Conservation (phyloP, 2,329 filamentous ascomycete genomes). For the Ampelomyces quisqualis region DNA sequence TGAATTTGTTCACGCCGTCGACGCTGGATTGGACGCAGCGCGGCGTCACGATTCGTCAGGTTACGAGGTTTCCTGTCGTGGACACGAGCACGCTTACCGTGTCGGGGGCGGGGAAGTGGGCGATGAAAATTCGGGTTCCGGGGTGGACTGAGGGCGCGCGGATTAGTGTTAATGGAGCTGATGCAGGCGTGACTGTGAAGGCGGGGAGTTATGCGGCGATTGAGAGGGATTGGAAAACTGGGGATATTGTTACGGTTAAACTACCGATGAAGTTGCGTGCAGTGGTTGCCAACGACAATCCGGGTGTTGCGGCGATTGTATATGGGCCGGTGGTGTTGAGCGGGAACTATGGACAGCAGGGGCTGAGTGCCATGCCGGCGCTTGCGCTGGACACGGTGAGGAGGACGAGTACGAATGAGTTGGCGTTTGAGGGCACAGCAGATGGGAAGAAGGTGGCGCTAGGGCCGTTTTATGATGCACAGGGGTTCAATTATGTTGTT, state of each 20-base stretch:
- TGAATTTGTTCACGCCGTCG: conserved; percentile 55
- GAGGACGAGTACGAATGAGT: conserved; percentile 7
- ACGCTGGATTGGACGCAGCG: conserved; percentile 49
- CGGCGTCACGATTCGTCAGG: conserved; percentile 47
- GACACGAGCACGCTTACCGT: conserved; percentile 48
- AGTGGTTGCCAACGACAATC: conserved; percentile 52
- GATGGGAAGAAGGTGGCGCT: conserved; percentile 18
- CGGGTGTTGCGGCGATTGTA: conserved; percentile 48
- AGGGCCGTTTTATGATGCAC: conserved; percentile 28
- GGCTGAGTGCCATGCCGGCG: conserved; percentile 14
- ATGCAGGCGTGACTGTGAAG: conserved; percentile 16
- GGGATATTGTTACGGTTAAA: conserved; percentile 48
- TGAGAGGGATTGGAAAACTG: conserved; percentile 46
- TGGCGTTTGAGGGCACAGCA: conserved; percentile 22
- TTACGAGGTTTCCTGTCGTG: conserved; percentile 47
- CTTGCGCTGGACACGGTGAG: conserved; percentile 18
- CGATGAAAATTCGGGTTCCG: conserved; percentile 51
- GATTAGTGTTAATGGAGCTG: conserved; percentile 48
- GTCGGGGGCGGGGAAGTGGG: conserved; percentile 35
- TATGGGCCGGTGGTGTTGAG: conserved; percentile 52
- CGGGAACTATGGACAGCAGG: conserved; percentile 48
- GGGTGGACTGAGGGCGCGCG: conserved; percentile 47
- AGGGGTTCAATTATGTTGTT: conserved; percentile 29
- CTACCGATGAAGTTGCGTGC: conserved; percentile 51
- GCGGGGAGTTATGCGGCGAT: conserved; percentile 49